These are phyloP conservation scores for Fusarium globosum DNA, from an alignment of 2,329 filamentous ascomycete species.

Conservation along the genomic window DNA sequence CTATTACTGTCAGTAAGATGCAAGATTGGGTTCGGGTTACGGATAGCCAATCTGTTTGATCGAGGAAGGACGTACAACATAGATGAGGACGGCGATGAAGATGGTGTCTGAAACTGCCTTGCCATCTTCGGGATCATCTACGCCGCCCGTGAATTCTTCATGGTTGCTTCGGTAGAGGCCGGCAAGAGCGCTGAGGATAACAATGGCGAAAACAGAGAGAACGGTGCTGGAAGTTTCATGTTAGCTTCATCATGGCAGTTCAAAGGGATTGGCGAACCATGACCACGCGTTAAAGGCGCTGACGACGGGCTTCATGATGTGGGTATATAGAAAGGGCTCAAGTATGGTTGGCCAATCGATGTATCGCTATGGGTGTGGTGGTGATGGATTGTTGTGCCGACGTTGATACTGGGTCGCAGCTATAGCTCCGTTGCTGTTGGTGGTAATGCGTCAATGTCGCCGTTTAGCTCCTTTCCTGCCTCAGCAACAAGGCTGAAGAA, in stretches of 20 bases:
- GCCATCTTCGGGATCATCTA: conserved; percentile 77
- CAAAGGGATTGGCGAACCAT: conserved; percentile 71
- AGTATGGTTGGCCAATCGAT: background rate
- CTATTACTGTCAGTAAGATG: conserved; percentile 57
- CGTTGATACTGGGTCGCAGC: conserved; percentile 26
- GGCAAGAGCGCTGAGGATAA: conserved; percentile 73
- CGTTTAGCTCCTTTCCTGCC: conserved; percentile 42
- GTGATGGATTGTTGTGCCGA: conserved; percentile 18
- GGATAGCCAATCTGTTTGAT: background rate
- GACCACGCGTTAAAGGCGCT: conserved; percentile 93
- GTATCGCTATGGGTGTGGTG: background rate
- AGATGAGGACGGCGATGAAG: conserved; percentile 89
- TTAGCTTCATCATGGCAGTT: conserved; percentile 40
- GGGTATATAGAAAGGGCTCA: background rate
- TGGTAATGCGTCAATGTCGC: conserved; percentile 34
- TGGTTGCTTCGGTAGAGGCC: conserved; percentile 82
- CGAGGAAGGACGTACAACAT: conserved; percentile 73
- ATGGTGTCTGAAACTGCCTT: conserved; percentile 84
- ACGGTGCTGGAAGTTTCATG: conserved; percentile 69
- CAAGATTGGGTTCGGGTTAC: background rate
- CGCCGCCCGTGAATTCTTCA: conserved; percentile 84
- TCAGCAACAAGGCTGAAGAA: conserved; percentile 42
- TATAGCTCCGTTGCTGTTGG: conserved; percentile 32
- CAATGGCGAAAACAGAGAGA: conserved; percentile 72
- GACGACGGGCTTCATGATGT: conserved; percentile 92